These are phyloP conservation scores for Blastomyces parvus DNA, from an alignment of 2,329 filamentous ascomycete genomes.

Conservation along the genomic window DNA sequence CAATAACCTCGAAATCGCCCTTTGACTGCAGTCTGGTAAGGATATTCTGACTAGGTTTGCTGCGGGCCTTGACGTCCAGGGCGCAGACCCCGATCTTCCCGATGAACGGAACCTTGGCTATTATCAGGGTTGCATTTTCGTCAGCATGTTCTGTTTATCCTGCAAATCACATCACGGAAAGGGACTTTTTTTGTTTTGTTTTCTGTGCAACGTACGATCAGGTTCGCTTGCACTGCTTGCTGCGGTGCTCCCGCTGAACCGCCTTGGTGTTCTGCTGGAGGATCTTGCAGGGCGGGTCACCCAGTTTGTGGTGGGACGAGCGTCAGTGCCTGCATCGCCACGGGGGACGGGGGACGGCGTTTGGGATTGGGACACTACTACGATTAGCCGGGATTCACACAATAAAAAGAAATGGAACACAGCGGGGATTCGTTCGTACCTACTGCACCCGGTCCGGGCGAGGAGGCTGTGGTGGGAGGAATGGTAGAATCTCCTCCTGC, in stretches of 20 bases:
- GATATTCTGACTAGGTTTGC: constrained; percentile 94
- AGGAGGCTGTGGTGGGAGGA: not conserved
- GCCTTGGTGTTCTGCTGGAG: constrained; percentile 59
- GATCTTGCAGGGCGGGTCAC: constrained; percentile 38
- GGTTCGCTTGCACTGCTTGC: constrained; percentile 63
- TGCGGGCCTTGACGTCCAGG: constrained; percentile 87
- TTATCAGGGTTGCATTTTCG: constrained; percentile 6
- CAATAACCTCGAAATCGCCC: constrained; percentile 88
- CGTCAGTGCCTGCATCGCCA: constrained; percentile 16
- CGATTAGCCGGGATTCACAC: not conserved
- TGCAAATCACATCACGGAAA: not conserved
- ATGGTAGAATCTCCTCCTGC: not conserved
- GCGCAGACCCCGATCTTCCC: constrained; percentile 86
- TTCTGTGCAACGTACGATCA: constrained; percentile 38
- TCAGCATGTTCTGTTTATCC: not conserved
- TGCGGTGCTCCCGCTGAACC: constrained; percentile 73
- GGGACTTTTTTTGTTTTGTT: constrained; percentile 25
- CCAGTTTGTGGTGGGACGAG: constrained; percentile 17
- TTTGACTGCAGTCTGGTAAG: constrained; percentile 84
- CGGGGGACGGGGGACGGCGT: not conserved
- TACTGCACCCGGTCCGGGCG: not conserved
- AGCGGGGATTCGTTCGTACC: not conserved
- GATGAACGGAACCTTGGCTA: constrained; percentile 31
- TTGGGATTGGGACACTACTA: not conserved
- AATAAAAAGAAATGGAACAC: no score